Percentiles rank a stretch among this genome's conserved stretches.
Evolutionary conservation across 1,284 basidiomycete genomes (phyloP).

Genomic region (Psilocybe mexicana): DNA sequence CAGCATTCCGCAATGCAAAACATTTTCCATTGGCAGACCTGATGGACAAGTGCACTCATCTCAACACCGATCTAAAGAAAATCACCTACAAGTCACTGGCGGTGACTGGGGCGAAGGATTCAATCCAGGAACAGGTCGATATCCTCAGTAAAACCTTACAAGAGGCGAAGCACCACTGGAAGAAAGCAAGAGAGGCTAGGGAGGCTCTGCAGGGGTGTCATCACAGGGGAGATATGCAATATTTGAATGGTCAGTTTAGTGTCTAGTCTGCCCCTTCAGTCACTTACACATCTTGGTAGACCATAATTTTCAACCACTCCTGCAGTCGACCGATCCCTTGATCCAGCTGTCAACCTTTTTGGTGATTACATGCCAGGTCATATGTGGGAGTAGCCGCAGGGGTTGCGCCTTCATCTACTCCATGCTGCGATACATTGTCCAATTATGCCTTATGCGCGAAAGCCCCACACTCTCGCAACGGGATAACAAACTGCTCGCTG

Average conservation of each 20-base stretch:
- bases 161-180: neutral
- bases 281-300: constrained; percentile 3
- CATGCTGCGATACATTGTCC: constrained; percentile 16
- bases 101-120: neutral
- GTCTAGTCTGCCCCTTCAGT: neutral
- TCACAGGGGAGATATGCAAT: neutral
- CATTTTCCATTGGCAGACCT: neutral
- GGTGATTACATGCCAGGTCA: constrained; percentile 16
- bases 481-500: constrained; percentile 8
- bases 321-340: constrained; percentile 10
- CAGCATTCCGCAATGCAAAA: neutral
- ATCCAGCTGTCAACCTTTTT: constrained; percentile 19
- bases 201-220: neutral
- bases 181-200: neutral
- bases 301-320: constrained; percentile 15
- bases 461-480: constrained; percentile 2
- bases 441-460: constrained; percentile 12
- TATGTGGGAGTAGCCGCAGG: constrained; percentile 12
- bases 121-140: neutral
- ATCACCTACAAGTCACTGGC: neutral
- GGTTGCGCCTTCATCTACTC: constrained; percentile 15
- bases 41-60: neutral
- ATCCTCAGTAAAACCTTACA: neutral
- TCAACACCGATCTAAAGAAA: neutral
- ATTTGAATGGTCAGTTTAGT: neutral